phyloP scores from a whole-genome alignment of 345 rosid species.

The Bretschneidera sinensis region DNA sequence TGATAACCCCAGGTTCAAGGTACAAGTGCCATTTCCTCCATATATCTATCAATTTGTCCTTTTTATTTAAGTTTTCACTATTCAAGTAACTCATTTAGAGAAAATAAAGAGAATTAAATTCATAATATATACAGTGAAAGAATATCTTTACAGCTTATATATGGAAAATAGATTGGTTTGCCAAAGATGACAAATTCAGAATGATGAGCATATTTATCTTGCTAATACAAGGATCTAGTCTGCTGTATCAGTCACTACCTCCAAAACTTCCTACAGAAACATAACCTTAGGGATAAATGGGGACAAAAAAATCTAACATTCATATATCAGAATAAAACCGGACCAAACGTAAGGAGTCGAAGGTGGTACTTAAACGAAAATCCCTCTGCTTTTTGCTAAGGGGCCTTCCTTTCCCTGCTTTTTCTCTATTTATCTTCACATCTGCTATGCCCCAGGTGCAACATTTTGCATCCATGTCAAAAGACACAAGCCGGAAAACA shows the following conservation, averaged over 20 bases:
- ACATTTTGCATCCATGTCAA: slow-evolving; percentile 45
- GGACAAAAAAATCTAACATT: slow-evolving; percentile 1
- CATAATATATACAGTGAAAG: not conserved
- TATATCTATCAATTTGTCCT: too few species aligned
- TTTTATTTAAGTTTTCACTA: too few species aligned
- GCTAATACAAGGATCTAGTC: not conserved
- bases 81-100: not conserved
- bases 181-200: not conserved
- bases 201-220: not conserved
- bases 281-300: not conserved
- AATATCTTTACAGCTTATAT: slow-evolving; percentile 4
- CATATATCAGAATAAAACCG: slow-evolving; percentile 50
- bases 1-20: too few species aligned
- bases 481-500: slow-evolving; percentile 60
- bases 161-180: not conserved
- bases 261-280: not conserved
- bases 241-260: not conserved
- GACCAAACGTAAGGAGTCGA: slow-evolving; percentile 55
- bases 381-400: slow-evolving; percentile 80
- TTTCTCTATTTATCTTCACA: slow-evolving; percentile 77
- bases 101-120: not conserved
- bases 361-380: slow-evolving; percentile 65
- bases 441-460: slow-evolving; percentile 85
- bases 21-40: too few species aligned
- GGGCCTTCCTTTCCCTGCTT: slow-evolving; percentile 89